Evolutionary conservation across 306 rosid species (phyloP).

Genomic region (Rubus idaeus): DNA sequence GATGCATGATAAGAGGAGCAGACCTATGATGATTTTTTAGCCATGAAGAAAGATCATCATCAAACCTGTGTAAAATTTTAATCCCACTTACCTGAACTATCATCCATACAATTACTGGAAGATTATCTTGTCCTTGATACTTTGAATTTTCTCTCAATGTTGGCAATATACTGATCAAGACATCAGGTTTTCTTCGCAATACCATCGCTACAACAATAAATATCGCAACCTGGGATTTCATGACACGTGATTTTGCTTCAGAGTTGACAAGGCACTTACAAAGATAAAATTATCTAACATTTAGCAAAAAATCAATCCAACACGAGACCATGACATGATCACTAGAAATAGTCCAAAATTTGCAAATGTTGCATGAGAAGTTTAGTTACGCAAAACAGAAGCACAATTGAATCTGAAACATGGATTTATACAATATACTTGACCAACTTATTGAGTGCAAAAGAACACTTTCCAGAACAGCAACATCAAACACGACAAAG

Average conservation of each 20-base stretch:
- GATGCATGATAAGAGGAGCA: constrained; percentile 21
- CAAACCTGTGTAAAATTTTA: constrained; percentile 5
- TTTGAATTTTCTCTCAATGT: constrained; percentile 62
- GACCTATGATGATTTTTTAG: not conserved
- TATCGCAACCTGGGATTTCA: constrained; percentile 73
- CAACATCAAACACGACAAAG: not conserved
- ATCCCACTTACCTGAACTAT: constrained; percentile 63
- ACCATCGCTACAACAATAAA: constrained; percentile 80
- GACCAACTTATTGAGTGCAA: not conserved
- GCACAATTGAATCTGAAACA: not conserved
- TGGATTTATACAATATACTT: not conserved
- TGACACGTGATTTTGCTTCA: constrained; percentile 23
- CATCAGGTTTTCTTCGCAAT: constrained; percentile 86
- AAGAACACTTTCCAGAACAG: not conserved
- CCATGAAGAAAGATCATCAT: not conserved
- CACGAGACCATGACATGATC: not conserved
- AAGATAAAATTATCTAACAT: not conserved
- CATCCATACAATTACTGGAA: constrained; percentile 79
- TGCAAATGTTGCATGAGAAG: not conserved
- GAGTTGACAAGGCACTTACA: not conserved
- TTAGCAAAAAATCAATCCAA: not conserved
- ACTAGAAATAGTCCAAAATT: not conserved
- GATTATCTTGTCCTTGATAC: constrained; percentile 94
- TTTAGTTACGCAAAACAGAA: not conserved
- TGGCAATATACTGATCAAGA: constrained; percentile 53